Evolutionary conservation across 2,329 filamentous ascomycete species (phyloP), one percentile per base, ranked within the genome.

Genomic region (Phyllosticta capitalensis): DNA sequence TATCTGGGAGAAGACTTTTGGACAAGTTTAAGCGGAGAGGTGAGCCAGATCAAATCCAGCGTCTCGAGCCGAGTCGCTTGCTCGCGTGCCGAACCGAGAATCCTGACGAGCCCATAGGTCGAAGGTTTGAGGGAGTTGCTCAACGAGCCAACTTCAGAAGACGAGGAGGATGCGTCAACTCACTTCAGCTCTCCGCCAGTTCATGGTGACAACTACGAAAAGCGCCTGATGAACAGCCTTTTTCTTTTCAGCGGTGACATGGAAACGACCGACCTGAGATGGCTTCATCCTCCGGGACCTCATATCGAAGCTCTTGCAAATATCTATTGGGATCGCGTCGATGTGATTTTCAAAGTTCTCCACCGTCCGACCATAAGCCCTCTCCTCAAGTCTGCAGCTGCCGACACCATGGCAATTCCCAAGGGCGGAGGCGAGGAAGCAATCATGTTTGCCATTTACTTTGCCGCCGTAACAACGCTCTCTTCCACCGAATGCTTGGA

Each of bases 271-370:
- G 59, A 58, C 26, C 59, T 71, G 21, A 62, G 63, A 14, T 70
- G 73, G 2, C 64, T 84, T 0, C 85, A 87, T 65, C 88, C 89
- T 0, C 76, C 83, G 2, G 81, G 84, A 0, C 79, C 83, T 12
- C 83, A 89, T 30, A 81, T 88, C 22, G 84, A 88, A 65, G 79
- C 80, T 55, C 78, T 92, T 3, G 92, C 88, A 88, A 86, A 90
- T 68, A 76, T 83, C 10, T 91, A 86, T 64, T 74, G 90, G 9
- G 84, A 89, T 54, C 84, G 89, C 62, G 83, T 92, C 58, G 88
- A 92, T 65, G 87, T 88, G 0, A 70, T 90, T 54, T 83, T 84
- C 65, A 92, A 91, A 68, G 67, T 85, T 52, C 83, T 90, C 22
- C 89, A 92, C 67, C 81, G 86, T 1, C 88, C 88, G 0, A 84